Evolutionary conservation across 1,139 yeast species (phyloP), one percentile per base, ranked within the genome.

Genomic region (Lodderomyces metapsilosis): DNA sequence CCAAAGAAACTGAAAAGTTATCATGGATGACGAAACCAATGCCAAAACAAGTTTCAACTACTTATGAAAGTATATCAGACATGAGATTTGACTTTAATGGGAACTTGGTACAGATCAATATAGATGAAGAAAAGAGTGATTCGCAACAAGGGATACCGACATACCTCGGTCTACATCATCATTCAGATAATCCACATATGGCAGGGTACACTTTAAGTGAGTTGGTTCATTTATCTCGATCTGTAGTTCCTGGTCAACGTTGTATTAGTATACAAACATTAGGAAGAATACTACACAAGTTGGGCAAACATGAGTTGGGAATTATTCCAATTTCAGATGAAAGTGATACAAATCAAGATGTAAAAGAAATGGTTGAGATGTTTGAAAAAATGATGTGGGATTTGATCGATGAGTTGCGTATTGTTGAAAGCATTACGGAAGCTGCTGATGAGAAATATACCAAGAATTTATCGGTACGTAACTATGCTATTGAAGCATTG

Each of bases 161-260:
- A 0, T 70, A 76, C 36, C 61, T 79, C 39, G 99, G 97, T 0
- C 73, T 92, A 18, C 97, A 89, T 54, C 98, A 92, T 58, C 99
- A 92, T 60, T 78, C 96, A 0, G 88, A 85, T 18, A 81, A 84
- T 42, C 97, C 98, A 0, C 82, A 84, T 36, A 71, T 91, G 43
- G 96, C 98, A 0, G 99, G 99, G 0, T 92, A 92, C 59, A 89
- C 98, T 0, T 61, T 92, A 18, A 71, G 79, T 1, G 99, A 92
- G 57, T 70, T 92, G 40, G 85, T 86, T 0, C 95, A 85, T 53
- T 73, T 88, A 41, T 69, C 91, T 2, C 71, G 96, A 49, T 88
- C 96, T 1, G 78, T 85, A 0, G 79, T 85, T 42, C 80, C 95
- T 1, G 82, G 95, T 0, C 99, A 92, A 61, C 71, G 98, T 41